Evolutionary conservation across 352 stramenopile genomes (phyloP).

Genomic region (Globisporangium cylindrosporum): DNA sequence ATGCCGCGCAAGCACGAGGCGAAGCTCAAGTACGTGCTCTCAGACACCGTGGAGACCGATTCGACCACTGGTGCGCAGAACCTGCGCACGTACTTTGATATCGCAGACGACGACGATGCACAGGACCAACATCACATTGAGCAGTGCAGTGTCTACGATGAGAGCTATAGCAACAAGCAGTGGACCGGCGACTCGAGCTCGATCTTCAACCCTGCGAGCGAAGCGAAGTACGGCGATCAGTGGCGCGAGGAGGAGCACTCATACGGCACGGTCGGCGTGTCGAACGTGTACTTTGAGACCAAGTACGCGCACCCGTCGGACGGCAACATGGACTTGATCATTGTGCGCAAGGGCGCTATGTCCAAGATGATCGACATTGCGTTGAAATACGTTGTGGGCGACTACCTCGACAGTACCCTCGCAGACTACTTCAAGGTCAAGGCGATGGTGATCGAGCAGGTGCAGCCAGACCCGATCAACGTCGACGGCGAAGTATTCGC

Average conservation of each 20-base stretch:
- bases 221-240: constrained; percentile 51
- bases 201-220: constrained; percentile 58
- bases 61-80: constrained; percentile 44
- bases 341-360: constrained; percentile 51
- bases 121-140: constrained; percentile 73
- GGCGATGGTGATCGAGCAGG: constrained; percentile 68
- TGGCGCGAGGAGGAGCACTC: constrained; percentile 51
- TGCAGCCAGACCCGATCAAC: constrained; percentile 62
- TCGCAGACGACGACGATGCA: constrained; percentile 46
- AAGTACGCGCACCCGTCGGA: constrained; percentile 78
- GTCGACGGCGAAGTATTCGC: constrained; percentile 75
- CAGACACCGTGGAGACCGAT: constrained; percentile 43
- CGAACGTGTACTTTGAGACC: constrained; percentile 81
- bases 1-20: constrained; percentile 47
- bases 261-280: constrained; percentile 58
- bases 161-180: constrained; percentile 43
- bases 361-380: constrained; percentile 45
- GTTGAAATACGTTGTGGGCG: constrained; percentile 49
- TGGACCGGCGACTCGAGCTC: constrained; percentile 59
- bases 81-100: constrained; percentile 73
- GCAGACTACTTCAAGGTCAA: constrained; percentile 80
- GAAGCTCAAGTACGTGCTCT: constrained; percentile 75
- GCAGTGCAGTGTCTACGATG: constrained; percentile 72
- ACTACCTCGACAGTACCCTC: constrained; percentile 55
- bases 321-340: constrained; percentile 78